Base-by-base conservation (phyloP, 208 protist species). In the Leishmania amazonensis region DNA sequence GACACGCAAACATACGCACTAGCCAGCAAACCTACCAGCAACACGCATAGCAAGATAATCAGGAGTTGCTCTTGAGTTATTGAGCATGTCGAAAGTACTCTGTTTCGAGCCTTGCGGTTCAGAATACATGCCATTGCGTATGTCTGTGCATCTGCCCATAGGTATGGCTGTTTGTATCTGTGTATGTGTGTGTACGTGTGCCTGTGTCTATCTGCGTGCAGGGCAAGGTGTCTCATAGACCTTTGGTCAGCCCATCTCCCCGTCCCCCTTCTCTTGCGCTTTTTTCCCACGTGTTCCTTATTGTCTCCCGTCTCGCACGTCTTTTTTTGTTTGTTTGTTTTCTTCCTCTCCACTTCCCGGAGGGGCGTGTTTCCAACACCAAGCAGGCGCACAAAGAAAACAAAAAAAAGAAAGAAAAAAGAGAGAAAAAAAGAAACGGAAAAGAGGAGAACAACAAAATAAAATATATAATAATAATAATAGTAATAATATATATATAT, bases 11-110 rank as follows among this genome's bases (percentile, higher is more conserved):
- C 28, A 21, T 35, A 3, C 11, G 13, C 28, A 65, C 75, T 64
- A 85, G 78, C 5, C 64, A 77, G 2, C 38, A 72, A 4, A 72
- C 67, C 19, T 40, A 74, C 68, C 68, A 74, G 8, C 49, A 28
- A 53, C 51, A 71, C 65, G 81, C 51, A 19, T 45, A 79, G 38
- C 77, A 19, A n/a, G 67, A 83, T 35, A 74, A 81, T 53, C 40
- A 86, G 21, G 64, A 71, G 76, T 65, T 42, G 11, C 11, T 35
- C 45, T 13, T 35, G 68, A 58, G 42, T 9, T 24, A 31, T 45
- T 54, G 17, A 1, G 21, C 9, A 7, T 40, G 64, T 81, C 79
- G 71, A 80, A 0, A 45, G 70, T 75, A 19, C 73, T 65, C 19
- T 75, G 17, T 80, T 57, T 73, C 6, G 72, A 58, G 51, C 13